Percentiles rank a stretch among this genome's conserved stretches.
phyloP scores from a whole-genome alignment of 108 stramenopile species.

The Skeletonema marinoi region DNA sequence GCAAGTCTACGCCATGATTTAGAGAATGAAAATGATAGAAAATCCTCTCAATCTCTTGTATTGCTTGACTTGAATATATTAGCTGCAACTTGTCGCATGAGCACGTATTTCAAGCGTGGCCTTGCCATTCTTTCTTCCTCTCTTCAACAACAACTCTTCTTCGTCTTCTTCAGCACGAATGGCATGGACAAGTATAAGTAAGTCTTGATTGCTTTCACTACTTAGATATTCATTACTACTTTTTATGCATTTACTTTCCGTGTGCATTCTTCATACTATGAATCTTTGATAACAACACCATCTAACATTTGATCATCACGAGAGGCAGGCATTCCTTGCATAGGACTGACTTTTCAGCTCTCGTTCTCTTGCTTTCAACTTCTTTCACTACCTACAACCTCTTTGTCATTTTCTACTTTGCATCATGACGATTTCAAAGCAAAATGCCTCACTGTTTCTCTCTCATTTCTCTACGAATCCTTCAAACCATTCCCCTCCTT shows the following conservation, averaged over 20 bases:
- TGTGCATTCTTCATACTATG: not conserved
- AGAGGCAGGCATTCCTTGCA: not conserved
- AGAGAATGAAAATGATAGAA: too few species aligned
- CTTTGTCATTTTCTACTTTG: not conserved
- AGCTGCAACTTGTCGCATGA: too few species aligned
- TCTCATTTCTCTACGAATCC: not conserved
- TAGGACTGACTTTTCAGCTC: not conserved
- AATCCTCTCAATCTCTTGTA: too few species aligned
- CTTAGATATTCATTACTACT: not conserved
- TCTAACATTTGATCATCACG: not conserved
- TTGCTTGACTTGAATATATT: too few species aligned
- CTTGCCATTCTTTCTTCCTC: too few species aligned
- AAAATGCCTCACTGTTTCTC: not conserved
- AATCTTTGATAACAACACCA: not conserved
- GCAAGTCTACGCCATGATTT: too few species aligned
- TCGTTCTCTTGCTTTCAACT: not conserved
- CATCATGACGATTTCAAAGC: not conserved
- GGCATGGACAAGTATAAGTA: not conserved
- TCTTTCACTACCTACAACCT: not conserved
- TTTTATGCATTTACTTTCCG: not conserved
- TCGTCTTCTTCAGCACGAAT: too few species aligned
- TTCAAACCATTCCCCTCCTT: conserved; percentile 16
- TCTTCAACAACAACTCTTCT: too few species aligned
- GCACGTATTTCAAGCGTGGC: too few species aligned
- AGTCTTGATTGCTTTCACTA: not conserved